Conservation (phyloP, 768 basidiomycete species). For the Lactarius trivialis region DNA sequence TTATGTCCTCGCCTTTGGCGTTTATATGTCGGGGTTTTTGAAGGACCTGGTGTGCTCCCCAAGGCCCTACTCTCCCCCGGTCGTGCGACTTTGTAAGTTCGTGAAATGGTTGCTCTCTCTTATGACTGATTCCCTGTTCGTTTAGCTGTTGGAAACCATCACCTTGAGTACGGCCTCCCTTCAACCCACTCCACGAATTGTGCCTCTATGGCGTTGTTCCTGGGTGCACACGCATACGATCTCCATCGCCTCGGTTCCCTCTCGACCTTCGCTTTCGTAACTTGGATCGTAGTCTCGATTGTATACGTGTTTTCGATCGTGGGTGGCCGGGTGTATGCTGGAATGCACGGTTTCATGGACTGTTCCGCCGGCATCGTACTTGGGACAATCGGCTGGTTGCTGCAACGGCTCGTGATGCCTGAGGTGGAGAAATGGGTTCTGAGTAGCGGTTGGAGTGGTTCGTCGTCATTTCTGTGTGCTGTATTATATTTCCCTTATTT, state of each 20-base stretch:
- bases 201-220: conserved; percentile 81
- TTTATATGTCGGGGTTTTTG: conserved; percentile 79
- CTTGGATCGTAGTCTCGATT: conserved; percentile 37
- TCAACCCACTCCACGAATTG: conserved; percentile 93
- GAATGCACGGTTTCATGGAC: conserved; percentile 84
- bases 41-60: conserved; percentile 91
- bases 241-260: conserved; percentile 39
- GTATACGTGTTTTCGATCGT: conserved; percentile 68
- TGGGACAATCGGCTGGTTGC: conserved; percentile 59
- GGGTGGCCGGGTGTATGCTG: conserved; percentile 76
- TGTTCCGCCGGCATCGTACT: conserved; percentile 56
- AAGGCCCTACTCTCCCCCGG: conserved; percentile 84
- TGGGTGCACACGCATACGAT: conserved; percentile 53
- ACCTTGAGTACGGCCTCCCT: conserved; percentile 92
- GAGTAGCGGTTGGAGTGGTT: conserved; percentile 34
- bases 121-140: background rate
- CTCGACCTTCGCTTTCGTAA: conserved; percentile 40
- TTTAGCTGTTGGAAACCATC: conserved; percentile 71
- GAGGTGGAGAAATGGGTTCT: conserved; percentile 39
- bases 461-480: conserved; percentile 10
- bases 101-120: background rate
- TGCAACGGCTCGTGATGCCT: conserved; percentile 33
- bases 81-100: conserved; percentile 75
- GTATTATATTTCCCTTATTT: background rate
- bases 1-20: conserved; percentile 66